Percentiles rank a stretch among this genome's conserved stretches.
Evolutionary conservation across 202 grass and related monocot species (phyloP).

Genomic region (Saccharum hybrid): DNA sequence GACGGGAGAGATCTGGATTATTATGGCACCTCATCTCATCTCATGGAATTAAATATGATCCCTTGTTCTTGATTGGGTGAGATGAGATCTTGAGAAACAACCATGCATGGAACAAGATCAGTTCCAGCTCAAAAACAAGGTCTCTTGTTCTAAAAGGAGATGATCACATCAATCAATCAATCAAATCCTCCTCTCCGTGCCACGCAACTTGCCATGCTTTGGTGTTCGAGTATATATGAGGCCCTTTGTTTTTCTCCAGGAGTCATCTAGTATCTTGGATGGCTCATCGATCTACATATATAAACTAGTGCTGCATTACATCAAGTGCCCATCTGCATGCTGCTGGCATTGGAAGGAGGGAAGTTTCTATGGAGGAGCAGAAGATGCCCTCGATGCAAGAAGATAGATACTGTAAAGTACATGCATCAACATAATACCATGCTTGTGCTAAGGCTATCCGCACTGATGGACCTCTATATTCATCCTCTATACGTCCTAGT

Average conservation of each 20-base stretch:
- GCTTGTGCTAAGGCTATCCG: not conserved
- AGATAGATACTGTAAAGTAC: constrained; percentile 31
- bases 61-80: not conserved
- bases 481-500: no score
- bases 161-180: constrained; percentile 48
- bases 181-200: constrained; percentile 39
- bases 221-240: constrained; percentile 5
- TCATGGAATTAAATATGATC: constrained; percentile 36
- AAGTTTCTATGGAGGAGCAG: constrained; percentile 51
- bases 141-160: constrained; percentile 33
- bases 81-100: constrained; percentile 48
- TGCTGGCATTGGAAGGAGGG: constrained; percentile 43
- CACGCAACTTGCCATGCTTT: constrained; percentile 17
- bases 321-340: constrained; percentile 43
- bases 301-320: not conserved
- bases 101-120: constrained; percentile 40
- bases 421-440: constrained; percentile 22
- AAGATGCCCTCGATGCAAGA: constrained; percentile 47
- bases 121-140: constrained; percentile 26
- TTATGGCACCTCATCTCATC: constrained; percentile 14
- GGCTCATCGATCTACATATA: constrained; percentile 10
- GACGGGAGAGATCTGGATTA: constrained; percentile 28
- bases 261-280: constrained; percentile 29
- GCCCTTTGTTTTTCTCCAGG: constrained; percentile 32
- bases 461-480: no score